Base-by-base conservation (phyloP, 176 grass and related monocot species). In the Poa annua region DNA sequence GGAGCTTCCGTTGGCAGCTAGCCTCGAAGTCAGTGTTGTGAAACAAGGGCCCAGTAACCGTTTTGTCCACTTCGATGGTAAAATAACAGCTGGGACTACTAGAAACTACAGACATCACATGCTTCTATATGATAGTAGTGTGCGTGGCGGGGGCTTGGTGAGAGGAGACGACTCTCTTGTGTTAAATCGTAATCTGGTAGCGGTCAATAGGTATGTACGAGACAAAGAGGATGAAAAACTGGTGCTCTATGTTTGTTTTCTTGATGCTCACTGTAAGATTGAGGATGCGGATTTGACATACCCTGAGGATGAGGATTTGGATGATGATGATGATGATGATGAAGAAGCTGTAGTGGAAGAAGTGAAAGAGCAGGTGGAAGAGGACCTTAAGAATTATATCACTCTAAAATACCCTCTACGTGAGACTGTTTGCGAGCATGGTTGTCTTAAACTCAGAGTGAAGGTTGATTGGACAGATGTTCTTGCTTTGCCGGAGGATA, bases 221-320 rank as follows among this genome's bases (percentile, higher is more conserved):
- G 21, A 47, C 21, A n/a, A n/a, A n/a, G n/a, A n/a, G n/a, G n/a
- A n/a, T n/a, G n/a, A n/a, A n/a, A n/a, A n/a, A n/a, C n/a, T n/a
- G n/a, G n/a, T n/a, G n/a, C 1, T 71, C 2, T 71, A 71, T 71
- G 41, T 71, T 71, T 71, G 68, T 71, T 71, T 71, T 48, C 41
- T 25, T 25, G 41, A 71, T 15, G 41, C 12, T 0, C n/a, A 12
- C 25, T 71, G 62, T 34, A 14, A 65, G 62, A 65, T 65, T 65
- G 62, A 65, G 29, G 62, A 65, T 65, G 62, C 16, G 62, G 62
- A 65, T 34, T 1, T 0, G 6, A 3, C 0, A 7, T 1, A 0
- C 14, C 14, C 2, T 65, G 29, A 2, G 26, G n/a, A n/a, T n/a
- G n/a, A n/a, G n/a, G n/a, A n/a, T n/a, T n/a, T n/a, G n/a, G n/a